phyloP scores from a whole-genome alignment of 2,329 filamentous ascomycete genomes.

The Fusarium sp. region DNA sequence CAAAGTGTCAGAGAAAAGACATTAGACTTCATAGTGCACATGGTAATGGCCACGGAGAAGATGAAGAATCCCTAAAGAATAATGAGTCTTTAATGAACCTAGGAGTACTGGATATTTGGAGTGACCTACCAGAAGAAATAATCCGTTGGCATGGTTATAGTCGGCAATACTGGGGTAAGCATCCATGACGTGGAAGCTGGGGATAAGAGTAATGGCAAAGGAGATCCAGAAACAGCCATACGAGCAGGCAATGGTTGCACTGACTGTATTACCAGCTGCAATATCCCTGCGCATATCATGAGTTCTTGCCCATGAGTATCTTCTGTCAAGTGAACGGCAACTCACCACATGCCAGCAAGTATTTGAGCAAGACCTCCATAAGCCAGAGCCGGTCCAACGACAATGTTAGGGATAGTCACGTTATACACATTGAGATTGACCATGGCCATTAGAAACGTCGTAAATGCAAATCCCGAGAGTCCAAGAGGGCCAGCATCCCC shows the following conservation, averaged over 20 bases:
- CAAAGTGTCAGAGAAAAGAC: slow-evolving; percentile 19
- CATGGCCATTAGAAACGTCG: slow-evolving; percentile 6
- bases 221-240: slow-evolving; percentile 25
- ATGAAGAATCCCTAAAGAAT: slow-evolving; percentile 4
- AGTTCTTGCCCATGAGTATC: rapidly evolving
- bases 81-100: neutral
- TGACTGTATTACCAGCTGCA: slow-evolving; percentile 8
- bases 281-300: neutral
- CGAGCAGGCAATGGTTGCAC: slow-evolving; percentile 2
- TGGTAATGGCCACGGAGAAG: slow-evolving; percentile 8
- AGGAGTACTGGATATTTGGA: rapidly evolving
- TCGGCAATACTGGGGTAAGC: neutral
- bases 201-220: slow-evolving; percentile 11
- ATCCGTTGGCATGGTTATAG: slow-evolving; percentile 15
- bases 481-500: slow-evolving; percentile 10
- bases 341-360: slow-evolving; percentile 17
- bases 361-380: slow-evolving; percentile 7
- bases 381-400: slow-evolving; percentile 3
- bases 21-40: slow-evolving; percentile 9
- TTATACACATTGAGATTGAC: slow-evolving; percentile 5
- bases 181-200: slow-evolving; percentile 4
- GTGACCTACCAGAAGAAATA: neutral
- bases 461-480: slow-evolving; percentile 3
- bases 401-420: slow-evolving; percentile 4
- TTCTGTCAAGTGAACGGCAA: rapidly evolving